phyloP scores from a whole-genome alignment of 2,329 filamentous ascomycete species.

The Trichoderma koningiopsis region DNA sequence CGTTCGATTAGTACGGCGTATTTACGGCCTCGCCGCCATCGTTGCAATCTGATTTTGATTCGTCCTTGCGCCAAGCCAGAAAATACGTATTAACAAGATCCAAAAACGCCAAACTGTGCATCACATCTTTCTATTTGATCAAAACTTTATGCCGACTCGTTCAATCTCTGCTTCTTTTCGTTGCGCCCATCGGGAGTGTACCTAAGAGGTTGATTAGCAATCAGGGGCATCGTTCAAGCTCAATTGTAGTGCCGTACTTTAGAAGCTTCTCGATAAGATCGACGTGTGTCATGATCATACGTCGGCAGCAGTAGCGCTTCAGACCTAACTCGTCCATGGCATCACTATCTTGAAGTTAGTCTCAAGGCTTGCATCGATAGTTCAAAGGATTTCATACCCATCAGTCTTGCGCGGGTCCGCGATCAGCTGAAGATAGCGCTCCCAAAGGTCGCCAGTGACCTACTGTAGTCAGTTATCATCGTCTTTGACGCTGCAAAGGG shows the following conservation, averaged over 20 bases:
- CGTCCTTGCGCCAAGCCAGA: conserved; percentile 36
- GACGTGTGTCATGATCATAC: conserved; percentile 99
- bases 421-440: conserved; percentile 87
- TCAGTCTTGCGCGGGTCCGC: conserved; percentile 71
- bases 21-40: not conserved
- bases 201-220: conserved; percentile 39
- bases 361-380: not conserved
- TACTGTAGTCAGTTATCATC: conserved; percentile 46
- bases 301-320: conserved; percentile 95
- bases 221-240: not conserved
- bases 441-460: conserved; percentile 98
- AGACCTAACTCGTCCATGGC: conserved; percentile 94
- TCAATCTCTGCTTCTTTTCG: conserved; percentile 57
- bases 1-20: conserved; percentile 19
- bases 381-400: conserved; percentile 55
- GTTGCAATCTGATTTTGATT: conserved; percentile 24
- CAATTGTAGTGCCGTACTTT: conserved; percentile 61
- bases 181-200: conserved; percentile 65
- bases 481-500: not conserved
- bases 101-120: conserved; percentile 41
- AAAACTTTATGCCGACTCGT: conserved; percentile 38
- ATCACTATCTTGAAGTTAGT: conserved; percentile 61
- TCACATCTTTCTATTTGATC: conserved; percentile 26
- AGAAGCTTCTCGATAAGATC: conserved; percentile 98
- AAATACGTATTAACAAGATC: conserved; percentile 30